These are phyloP conservation scores for Wickerhamomyces sp. DNA, from an alignment of 1,139 yeast genomes.

Conservation along the genomic window DNA sequence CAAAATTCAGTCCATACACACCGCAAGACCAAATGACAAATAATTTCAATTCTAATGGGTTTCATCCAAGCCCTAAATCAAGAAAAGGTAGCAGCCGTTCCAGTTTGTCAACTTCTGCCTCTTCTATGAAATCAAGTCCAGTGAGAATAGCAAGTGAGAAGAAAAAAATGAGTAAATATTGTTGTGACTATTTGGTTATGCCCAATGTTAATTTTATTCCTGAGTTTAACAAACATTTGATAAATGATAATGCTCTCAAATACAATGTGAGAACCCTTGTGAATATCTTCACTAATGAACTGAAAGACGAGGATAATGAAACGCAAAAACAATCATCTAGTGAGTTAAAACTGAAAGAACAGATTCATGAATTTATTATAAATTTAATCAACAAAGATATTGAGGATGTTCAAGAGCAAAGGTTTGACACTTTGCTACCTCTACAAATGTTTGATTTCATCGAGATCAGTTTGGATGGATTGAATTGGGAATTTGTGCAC, in stretches of 20 bases:
- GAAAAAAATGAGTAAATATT: not conserved
- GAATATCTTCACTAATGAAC: constrained; percentile 18
- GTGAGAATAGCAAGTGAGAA: not conserved
- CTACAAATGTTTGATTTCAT: constrained; percentile 42
- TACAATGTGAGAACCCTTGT: constrained; percentile 11
- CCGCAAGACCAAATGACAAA: constrained; percentile 18
- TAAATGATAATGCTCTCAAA: constrained; percentile 8
- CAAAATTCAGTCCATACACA: constrained; percentile 13
- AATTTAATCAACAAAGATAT: constrained; percentile 2
- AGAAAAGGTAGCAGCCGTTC: constrained; percentile 15
- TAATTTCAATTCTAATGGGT: constrained; percentile 14
- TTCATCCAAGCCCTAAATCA: constrained; percentile 17
- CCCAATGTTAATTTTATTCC: constrained; percentile 19
- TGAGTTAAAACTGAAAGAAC: constrained; percentile 8
- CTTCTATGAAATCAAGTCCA: not conserved
- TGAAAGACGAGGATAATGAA: constrained; percentile 4
- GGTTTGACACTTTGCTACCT: constrained; percentile 26
- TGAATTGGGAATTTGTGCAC: constrained; percentile 34
- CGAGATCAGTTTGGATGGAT: constrained; percentile 36
- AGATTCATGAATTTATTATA: constrained; percentile 14
- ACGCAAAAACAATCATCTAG: constrained; percentile 2
- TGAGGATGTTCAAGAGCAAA: constrained; percentile 16
- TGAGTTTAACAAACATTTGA: constrained; percentile 14
- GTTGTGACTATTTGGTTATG: constrained; percentile 13
- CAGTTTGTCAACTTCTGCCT: not conserved